These are phyloP conservation scores for Cornus florida DNA, from an alignment of 148 eudicot genomes.

Conservation along the genomic window DNA sequence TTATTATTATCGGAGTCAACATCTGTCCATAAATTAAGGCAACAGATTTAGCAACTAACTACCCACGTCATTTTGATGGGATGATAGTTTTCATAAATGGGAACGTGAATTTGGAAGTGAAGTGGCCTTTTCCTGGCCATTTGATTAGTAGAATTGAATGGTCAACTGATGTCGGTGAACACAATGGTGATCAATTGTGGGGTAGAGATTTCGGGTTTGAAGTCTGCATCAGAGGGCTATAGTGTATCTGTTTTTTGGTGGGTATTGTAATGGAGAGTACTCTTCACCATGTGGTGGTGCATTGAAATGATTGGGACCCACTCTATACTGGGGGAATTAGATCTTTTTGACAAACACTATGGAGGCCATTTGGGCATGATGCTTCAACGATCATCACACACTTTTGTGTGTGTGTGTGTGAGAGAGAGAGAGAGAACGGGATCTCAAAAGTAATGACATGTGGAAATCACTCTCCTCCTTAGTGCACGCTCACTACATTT, in stretches of 20 bases:
- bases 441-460: background rate
- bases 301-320: background rate
- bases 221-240: background rate
- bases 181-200: background rate
- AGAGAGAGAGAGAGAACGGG: background rate
- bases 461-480: background rate
- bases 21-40: background rate
- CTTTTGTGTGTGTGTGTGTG: background rate
- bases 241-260: background rate
- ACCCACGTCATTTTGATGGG: slow-evolving; percentile 6
- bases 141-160: background rate
- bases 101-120: background rate
- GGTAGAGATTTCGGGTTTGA: background rate
- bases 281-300: background rate
- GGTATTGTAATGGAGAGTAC: background rate
- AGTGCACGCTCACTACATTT: slow-evolving; percentile 5
- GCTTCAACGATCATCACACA: background rate
- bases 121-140: background rate
- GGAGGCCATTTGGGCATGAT: background rate
- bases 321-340: background rate
- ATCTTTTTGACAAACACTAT: background rate
- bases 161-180: too few species aligned
- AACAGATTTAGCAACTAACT: background rate
- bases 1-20: background rate
- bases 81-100: background rate